Conservation (phyloP, 305 asterid species). For the Solanum hybrid region DNA sequence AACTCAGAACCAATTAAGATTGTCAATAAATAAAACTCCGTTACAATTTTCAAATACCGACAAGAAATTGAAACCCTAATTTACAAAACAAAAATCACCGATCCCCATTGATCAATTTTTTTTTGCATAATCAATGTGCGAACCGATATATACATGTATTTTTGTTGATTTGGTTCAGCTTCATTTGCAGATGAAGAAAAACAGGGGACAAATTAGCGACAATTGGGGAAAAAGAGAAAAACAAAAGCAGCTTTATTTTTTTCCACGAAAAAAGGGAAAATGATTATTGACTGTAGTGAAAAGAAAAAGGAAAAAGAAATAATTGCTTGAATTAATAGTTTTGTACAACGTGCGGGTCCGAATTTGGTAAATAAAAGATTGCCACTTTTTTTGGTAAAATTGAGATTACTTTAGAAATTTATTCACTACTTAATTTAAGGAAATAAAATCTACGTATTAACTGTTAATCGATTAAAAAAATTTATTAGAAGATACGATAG, state of each 20-base stretch:
- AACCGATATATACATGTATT: neutral
- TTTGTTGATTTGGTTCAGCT: neutral
- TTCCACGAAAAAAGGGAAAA: constrained; percentile 5
- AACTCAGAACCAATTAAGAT: constrained; percentile 9
- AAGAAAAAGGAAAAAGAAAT: neutral
- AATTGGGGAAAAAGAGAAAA: constrained; percentile 29
- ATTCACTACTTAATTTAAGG: neutral
- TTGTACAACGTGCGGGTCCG: neutral
- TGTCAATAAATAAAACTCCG: constrained; percentile 19
- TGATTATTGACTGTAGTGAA: constrained; percentile 5
- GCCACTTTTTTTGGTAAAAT: neutral
- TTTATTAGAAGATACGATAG: neutral
- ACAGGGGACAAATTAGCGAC: constrained; percentile 48
- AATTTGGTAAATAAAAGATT: constrained; percentile 8
- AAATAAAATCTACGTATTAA: neutral
- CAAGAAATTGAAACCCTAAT: constrained; percentile 39
- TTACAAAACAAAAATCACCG: constrained; percentile 8
- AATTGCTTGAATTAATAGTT: neutral
- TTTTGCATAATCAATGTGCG: constrained; percentile 18
- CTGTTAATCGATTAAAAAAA: too few species aligned
- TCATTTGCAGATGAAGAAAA: neutral
- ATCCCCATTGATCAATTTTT: constrained; percentile 29
- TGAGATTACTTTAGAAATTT: neutral
- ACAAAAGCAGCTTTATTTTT: constrained; percentile 9
- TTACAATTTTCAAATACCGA: neutral